Percentiles rank a stretch among this genome's conserved stretches.
phyloP scores from a whole-genome alignment of 2,329 filamentous ascomycete genomes.

The Cryphonectria japonica region DNA sequence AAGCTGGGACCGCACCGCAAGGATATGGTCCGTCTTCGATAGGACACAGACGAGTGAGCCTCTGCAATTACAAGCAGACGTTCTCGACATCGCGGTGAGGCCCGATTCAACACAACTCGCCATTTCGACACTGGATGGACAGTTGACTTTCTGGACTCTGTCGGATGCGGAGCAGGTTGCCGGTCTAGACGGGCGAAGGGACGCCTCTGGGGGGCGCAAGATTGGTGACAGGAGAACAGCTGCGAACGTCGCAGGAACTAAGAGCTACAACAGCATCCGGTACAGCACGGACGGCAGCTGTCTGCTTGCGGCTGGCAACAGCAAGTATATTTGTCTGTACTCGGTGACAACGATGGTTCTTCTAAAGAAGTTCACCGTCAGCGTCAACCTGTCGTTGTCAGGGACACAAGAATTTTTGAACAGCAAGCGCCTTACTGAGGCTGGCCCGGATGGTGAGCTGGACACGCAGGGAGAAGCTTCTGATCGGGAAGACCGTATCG shows the following conservation, averaged over 20 bases:
- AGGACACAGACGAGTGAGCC: conserved; percentile 95
- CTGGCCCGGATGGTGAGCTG: conserved; percentile 80
- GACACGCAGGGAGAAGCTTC: conserved; percentile 88
- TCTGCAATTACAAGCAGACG: conserved; percentile 87
- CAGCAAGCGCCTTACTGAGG: conserved; percentile 88
- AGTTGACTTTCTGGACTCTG: conserved; percentile 93
- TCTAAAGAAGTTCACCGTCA: conserved; percentile 94
- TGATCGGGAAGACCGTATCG: conserved; percentile 82
- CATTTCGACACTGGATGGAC: conserved; percentile 89
- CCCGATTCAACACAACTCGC: conserved; percentile 92
- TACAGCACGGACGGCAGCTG: conserved; percentile 95
- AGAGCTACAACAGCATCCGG: conserved; percentile 83
- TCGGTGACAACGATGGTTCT: conserved; percentile 91
- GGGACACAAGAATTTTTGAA: conserved; percentile 98
- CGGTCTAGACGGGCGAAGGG: conserved; percentile 85
- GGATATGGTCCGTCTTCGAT: conserved; percentile 94
- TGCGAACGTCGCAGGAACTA: conserved; percentile 87
- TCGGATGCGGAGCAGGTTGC: conserved; percentile 84
- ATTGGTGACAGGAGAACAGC: conserved; percentile 86
- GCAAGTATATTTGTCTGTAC: conserved; percentile 98
- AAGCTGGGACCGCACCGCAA: conserved; percentile 94
- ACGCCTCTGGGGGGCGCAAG: conserved; percentile 91
- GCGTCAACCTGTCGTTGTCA: conserved; percentile 91
- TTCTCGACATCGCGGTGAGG: conserved; percentile 82
- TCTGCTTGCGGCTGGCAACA: conserved; percentile 88